Conservation (phyloP, 179 eudicot species). For the Sideroxylon spinosum region DNA sequence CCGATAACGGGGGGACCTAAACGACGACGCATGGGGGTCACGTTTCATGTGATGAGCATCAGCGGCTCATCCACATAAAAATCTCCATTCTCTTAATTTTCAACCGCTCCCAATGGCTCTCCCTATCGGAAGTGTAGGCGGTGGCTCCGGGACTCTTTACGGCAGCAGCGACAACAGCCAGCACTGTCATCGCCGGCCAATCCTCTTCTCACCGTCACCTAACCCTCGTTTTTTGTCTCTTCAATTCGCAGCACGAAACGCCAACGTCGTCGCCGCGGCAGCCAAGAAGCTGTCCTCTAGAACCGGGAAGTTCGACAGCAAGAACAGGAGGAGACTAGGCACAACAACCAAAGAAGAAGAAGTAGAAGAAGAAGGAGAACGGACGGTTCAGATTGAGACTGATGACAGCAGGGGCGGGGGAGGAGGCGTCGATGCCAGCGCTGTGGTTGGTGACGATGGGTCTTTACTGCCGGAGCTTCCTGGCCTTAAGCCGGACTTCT, state of each 20-base stretch:
- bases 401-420: background rate
- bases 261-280: conserved; percentile 43
- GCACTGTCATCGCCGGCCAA: conserved; percentile 18
- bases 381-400: conserved; percentile 18
- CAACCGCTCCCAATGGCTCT: conserved; percentile 6
- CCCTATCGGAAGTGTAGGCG: conserved; percentile 5
- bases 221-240: conserved; percentile 20
- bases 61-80: too few relatives aligned
- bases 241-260: conserved; percentile 23
- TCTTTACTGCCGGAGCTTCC: conserved; percentile 66
- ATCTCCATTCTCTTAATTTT: too few relatives aligned
- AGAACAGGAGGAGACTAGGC: conserved; percentile 39
- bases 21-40: too few relatives aligned
- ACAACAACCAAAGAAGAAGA: conserved; percentile 41
- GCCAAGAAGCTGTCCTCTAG: conserved; percentile 48
- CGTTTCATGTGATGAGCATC: too few relatives aligned
- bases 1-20: too few relatives aligned
- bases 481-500: conserved; percentile 53
- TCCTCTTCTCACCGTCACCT: conserved; percentile 26
- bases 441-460: conserved; percentile 47
- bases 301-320: conserved; percentile 70
- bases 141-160: background rate
- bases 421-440: conserved; percentile 20
- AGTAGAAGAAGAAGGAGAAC: conserved; percentile 15
- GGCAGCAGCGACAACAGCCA: background rate